phyloP scores from a whole-genome alignment of 2,329 filamentous ascomycete genomes.

The Hysterium pulicare region DNA sequence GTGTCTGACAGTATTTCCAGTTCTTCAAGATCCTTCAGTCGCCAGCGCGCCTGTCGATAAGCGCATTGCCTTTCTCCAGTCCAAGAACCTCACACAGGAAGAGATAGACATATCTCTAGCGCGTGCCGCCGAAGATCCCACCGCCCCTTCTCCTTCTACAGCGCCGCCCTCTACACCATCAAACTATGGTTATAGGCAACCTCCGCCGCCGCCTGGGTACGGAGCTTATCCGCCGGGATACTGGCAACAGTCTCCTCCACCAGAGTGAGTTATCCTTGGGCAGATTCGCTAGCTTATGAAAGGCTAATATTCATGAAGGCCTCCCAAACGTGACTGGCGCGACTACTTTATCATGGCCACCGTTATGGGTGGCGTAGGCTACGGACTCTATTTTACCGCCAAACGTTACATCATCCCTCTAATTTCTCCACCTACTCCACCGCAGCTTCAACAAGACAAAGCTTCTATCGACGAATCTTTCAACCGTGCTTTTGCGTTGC shows the following conservation, averaged over 20 bases:
- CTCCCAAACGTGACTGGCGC: conserved; percentile 86
- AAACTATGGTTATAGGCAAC: conserved; percentile 45
- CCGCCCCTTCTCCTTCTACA: conserved; percentile 47
- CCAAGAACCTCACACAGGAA: conserved; percentile 95
- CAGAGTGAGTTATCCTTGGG: conserved; percentile 43
- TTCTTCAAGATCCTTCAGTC: conserved; percentile 92
- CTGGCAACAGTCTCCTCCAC: conserved; percentile 51
- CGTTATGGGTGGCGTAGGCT: conserved; percentile 82
- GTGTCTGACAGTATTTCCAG: conserved; percentile 44
- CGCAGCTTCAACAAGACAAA: conserved; percentile 93
- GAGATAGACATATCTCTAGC: conserved; percentile 84
- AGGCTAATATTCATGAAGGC: conserved; percentile 25
- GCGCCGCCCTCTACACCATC: conserved; percentile 41
- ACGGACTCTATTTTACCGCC: conserved; percentile 82
- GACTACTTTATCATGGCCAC: conserved; percentile 99
- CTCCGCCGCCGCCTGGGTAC: conserved; percentile 47
- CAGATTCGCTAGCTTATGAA: too few species aligned
- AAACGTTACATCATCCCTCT: conserved; percentile 88
- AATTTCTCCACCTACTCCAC: conserved; percentile 88
- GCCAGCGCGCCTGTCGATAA: conserved; percentile 88
- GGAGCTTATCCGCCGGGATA: conserved; percentile 52
- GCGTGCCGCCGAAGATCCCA: conserved; percentile 60
- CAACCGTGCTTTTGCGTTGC: conserved; percentile 81
- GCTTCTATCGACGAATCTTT: conserved; percentile 89
- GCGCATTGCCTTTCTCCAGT: conserved; percentile 85